Evolutionary conservation across 345 rosid genomes (phyloP).

Genomic region (Acer saccharum): DNA sequence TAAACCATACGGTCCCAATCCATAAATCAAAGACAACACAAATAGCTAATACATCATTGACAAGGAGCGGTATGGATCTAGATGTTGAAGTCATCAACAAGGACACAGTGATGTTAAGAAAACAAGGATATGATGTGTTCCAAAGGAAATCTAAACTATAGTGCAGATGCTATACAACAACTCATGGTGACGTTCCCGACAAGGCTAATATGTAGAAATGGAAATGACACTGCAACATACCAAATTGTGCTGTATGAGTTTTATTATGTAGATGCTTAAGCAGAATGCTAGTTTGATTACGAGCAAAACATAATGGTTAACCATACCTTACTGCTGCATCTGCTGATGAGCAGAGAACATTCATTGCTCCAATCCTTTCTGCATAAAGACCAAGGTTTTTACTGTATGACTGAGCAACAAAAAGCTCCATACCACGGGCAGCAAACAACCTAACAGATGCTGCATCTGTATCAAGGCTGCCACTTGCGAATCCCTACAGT

Average conservation of each 20-base stretch:
- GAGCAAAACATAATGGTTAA: not conserved
- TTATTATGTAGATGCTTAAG: not conserved
- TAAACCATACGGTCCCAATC: not conserved
- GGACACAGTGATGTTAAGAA: not conserved
- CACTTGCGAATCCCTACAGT: constrained; percentile 94
- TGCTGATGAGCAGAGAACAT: constrained; percentile 79
- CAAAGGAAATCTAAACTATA: not conserved
- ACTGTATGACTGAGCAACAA: constrained; percentile 96
- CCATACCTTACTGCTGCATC: constrained; percentile 82
- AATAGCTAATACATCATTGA: not conserved
- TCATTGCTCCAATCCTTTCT: constrained; percentile 92
- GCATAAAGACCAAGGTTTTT: constrained; percentile 92
- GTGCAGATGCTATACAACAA: not conserved
- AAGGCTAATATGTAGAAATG: not conserved
- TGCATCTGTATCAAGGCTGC: constrained; percentile 95
- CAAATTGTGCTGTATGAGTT: not conserved
- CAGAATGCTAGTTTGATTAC: not conserved
- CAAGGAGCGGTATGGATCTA: not conserved
- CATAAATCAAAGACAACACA: not conserved
- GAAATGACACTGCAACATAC: not conserved
- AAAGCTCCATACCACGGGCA: constrained; percentile 79
- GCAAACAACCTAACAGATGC: constrained; percentile 88
- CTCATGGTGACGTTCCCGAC: not conserved
- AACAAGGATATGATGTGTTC: not conserved
- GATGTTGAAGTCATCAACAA: not conserved